Conservation (phyloP, 441 rosid genomes). For the Adansonia madagascariensis region DNA sequence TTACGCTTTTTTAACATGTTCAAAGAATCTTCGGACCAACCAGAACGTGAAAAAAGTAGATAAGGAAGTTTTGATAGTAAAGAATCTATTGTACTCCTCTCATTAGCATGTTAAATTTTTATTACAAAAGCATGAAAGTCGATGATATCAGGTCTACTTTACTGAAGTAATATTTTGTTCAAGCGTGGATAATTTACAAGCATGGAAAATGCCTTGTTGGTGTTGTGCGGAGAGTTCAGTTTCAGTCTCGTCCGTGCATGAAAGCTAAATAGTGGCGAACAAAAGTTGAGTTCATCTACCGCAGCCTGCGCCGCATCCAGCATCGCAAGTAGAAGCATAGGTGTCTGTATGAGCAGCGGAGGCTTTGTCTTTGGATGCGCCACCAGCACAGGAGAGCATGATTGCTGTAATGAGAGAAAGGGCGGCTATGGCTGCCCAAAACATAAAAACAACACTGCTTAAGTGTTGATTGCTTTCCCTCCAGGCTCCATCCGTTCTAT, state of each 20-base stretch:
- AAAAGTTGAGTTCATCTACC: constrained; percentile 41
- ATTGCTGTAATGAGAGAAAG: constrained; percentile 38
- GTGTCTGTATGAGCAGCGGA: constrained; percentile 39
- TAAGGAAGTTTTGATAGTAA: too few relatives aligned
- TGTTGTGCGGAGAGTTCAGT: too few relatives aligned
- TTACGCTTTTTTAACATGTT: too few relatives aligned
- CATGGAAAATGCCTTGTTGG: not conserved
- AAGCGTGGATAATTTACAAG: not conserved
- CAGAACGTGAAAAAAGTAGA: too few relatives aligned
- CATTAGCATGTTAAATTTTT: not conserved
- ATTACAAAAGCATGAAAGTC: not conserved
- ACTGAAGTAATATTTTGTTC: not conserved
- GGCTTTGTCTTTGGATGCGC: constrained; percentile 1
- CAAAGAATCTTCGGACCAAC: not conserved
- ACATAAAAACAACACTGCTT: not conserved
- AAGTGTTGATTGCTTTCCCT: not conserved
- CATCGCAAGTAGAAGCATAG: constrained; percentile 38
- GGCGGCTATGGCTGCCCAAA: constrained; percentile 27
- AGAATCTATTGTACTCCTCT: too few relatives aligned
- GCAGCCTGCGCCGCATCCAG: constrained; percentile 54
- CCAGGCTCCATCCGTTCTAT: not conserved
- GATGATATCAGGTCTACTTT: not conserved
- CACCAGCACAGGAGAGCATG: constrained; percentile 27
- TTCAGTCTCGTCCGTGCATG: not conserved
- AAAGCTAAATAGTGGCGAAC: not conserved